These are phyloP conservation scores for Nigrograna mackinnonii DNA, from an alignment of 2,329 filamentous ascomycete genomes.

Conservation along the genomic window DNA sequence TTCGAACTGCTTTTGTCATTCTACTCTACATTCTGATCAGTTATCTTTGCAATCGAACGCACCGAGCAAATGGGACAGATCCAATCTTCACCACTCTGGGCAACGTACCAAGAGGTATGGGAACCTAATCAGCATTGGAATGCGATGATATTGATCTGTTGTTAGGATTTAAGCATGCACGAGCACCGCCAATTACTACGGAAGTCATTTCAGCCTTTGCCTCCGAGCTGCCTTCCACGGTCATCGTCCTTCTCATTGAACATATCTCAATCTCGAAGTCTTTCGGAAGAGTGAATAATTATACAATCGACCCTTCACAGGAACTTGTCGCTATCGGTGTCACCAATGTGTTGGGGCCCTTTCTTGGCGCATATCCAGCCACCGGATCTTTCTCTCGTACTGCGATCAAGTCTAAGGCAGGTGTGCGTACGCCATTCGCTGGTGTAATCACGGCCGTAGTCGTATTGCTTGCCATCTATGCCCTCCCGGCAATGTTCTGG, in stretches of 20 bases:
- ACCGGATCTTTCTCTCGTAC: conserved; percentile 97
- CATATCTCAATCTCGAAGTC: conserved; percentile 98
- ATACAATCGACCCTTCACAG: conserved; percentile 92
- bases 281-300: conserved; percentile 94
- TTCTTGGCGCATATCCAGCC: conserved; percentile 86
- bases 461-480: conserved; percentile 88
- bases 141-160: conserved; percentile 4
- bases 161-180: conserved; percentile 71
- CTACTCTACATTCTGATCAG: conserved; percentile 87
- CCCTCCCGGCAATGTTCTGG: conserved; percentile 85
- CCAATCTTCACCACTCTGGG: conserved; percentile 76
- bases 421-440: conserved; percentile 87
- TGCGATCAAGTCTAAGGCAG: conserved; percentile 96
- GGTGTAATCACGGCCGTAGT: conserved; percentile 86
- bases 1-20: conserved; percentile 87
- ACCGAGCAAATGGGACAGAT: conserved; percentile 43
- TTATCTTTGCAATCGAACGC: conserved; percentile 75
- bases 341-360: conserved; percentile 86
- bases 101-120: conserved; percentile 73
- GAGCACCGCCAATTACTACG: conserved; percentile 69
- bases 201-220: conserved; percentile 70
- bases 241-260: conserved; percentile 93
- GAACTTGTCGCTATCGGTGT: conserved; percentile 93
- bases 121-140: background rate
- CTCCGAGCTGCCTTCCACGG: conserved; percentile 76